These are phyloP conservation scores for Linum trigynum DNA, from an alignment of 345 rosid genomes.

Conservation along the genomic window DNA sequence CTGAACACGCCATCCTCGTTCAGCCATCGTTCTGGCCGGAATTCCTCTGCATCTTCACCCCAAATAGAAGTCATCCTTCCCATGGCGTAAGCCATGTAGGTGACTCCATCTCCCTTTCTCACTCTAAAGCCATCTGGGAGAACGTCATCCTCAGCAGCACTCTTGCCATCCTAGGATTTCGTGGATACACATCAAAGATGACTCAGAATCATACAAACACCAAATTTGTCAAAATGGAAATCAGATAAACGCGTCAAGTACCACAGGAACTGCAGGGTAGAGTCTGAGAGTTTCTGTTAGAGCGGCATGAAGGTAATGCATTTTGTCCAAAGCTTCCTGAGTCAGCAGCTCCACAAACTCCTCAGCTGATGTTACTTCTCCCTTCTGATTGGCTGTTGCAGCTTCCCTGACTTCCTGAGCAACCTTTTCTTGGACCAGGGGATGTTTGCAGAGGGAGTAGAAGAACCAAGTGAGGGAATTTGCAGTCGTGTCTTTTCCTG, in stretches of 20 bases:
- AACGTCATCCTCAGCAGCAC: slow-evolving; percentile 25
- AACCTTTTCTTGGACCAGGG: slow-evolving; percentile 25
- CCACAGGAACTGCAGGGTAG: slow-evolving; percentile 40
- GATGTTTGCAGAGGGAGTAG: slow-evolving; percentile 30
- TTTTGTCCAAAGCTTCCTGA: slow-evolving; percentile 29
- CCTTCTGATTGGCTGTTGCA: background rate
- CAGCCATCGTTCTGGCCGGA: slow-evolving; percentile 36
- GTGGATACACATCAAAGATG: background rate
- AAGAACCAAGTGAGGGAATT: slow-evolving; percentile 37
- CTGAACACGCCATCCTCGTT: slow-evolving; percentile 18
- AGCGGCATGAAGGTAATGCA: slow-evolving; percentile 33
- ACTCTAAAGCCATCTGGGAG: slow-evolving; percentile 33
- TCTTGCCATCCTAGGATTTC: slow-evolving; percentile 26
- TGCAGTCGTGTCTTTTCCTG: slow-evolving; percentile 34
- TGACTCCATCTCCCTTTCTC: slow-evolving; percentile 26
- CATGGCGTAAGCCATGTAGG: slow-evolving; percentile 27
- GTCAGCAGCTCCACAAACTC: slow-evolving; percentile 19
- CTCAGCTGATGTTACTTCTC: slow-evolving; percentile 4
- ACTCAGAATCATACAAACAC: background rate
- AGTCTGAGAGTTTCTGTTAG: slow-evolving; percentile 36
- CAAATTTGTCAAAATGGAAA: background rate
- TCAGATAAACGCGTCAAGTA: background rate
- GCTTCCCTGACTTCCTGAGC: slow-evolving; percentile 20
- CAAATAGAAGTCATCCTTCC: slow-evolving; percentile 33
- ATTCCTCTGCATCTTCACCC: slow-evolving; percentile 36